Conservation (phyloP, 257 asterid species). For the Solanum dulcamara region DNA sequence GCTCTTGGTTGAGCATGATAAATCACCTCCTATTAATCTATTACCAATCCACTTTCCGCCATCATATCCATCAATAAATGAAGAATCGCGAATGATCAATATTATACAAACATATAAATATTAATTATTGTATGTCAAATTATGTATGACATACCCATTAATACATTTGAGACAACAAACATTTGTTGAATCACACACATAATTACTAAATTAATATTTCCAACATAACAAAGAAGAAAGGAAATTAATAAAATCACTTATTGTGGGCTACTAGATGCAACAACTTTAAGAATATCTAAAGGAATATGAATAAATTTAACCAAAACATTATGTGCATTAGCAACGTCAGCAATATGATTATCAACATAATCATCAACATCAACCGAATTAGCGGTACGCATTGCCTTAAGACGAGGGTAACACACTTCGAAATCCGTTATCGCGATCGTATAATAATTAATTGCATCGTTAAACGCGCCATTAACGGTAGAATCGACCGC, state of each 20-base stretch:
- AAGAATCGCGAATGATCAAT: background rate
- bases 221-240: background rate
- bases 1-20: background rate
- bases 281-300: background rate
- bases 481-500: background rate
- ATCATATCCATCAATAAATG: background rate
- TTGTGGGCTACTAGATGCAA: background rate
- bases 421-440: background rate
- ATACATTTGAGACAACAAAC: background rate
- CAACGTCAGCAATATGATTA: background rate
- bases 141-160: background rate
- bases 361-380: background rate
- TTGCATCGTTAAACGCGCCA: background rate
- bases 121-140: background rate
- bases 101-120: background rate
- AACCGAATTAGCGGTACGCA: background rate
- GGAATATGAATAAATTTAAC: conserved; percentile 1
- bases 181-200: background rate
- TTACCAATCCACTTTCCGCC: background rate
- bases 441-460: background rate
- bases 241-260: background rate
- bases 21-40: background rate
- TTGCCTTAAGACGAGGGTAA: background rate
- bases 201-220: background rate
- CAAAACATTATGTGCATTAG: background rate